A percentile compares a stretch with the other conserved stretches of the same genome.
Conservation (phyloP, 345 rosid species). For the Ceriops zippeliana region DNA sequence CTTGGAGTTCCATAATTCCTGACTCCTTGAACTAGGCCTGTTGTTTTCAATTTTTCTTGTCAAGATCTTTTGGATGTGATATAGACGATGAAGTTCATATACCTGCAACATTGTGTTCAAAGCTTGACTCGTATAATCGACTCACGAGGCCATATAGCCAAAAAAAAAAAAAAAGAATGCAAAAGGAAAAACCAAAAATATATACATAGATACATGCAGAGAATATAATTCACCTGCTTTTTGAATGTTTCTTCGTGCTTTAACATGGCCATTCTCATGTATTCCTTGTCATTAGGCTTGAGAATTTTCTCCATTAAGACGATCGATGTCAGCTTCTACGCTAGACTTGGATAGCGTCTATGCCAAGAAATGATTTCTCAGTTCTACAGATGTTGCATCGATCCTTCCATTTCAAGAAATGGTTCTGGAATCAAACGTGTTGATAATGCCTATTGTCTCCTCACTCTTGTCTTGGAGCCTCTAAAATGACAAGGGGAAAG, state of each 20-base stretch:
- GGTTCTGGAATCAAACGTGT: neutral
- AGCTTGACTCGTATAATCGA: neutral
- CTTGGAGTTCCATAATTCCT: constrained; percentile 16
- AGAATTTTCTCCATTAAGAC: constrained; percentile 67
- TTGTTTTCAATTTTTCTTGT: constrained; percentile 52
- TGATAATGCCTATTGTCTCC: no score
- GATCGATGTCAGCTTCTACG: neutral
- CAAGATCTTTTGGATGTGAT: constrained; percentile 69
- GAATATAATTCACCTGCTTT: constrained; percentile 55
- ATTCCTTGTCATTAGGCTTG: constrained; percentile 65
- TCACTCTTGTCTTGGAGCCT: no score
- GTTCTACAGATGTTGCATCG: neutral
- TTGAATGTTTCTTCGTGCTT: constrained; percentile 97
- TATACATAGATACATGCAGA: neutral
- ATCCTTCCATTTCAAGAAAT: constrained; percentile 16
- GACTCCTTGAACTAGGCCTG: constrained; percentile 11
- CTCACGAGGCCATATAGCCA: neutral
- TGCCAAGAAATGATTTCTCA: neutral
- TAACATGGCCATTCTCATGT: constrained; percentile 88
- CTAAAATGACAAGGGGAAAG: no score
- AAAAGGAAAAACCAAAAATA: neutral
- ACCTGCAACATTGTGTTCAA: constrained; percentile 41
- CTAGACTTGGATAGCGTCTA: neutral
- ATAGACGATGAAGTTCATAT: constrained; percentile 82
- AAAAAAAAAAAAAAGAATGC: neutral